These are phyloP conservation scores for Wallemia hederae DNA, from an alignment of 1,284 basidiomycete genomes.

Conservation along the genomic window DNA sequence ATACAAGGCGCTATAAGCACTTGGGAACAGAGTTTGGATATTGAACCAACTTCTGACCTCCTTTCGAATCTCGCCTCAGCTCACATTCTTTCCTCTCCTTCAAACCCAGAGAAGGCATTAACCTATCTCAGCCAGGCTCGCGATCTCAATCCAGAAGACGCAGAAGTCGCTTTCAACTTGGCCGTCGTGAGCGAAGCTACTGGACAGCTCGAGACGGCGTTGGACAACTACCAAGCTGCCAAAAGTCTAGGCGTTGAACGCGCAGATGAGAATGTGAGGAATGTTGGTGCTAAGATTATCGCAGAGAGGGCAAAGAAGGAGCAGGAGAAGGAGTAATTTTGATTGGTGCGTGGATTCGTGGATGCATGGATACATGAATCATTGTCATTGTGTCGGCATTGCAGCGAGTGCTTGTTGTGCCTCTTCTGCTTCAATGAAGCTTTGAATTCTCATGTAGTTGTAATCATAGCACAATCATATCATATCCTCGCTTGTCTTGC, in stretches of 20 bases:
- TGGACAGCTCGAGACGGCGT: neutral
- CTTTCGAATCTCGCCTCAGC: neutral
- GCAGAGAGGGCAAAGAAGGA: neutral
- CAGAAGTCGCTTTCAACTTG: neutral
- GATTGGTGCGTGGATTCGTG: too few relatives aligned
- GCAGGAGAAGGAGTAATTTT: neutral
- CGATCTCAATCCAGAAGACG: neutral
- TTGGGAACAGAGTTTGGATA: neutral
- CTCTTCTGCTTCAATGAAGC: too few relatives aligned
- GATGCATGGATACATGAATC: too few relatives aligned
- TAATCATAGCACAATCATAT: too few relatives aligned
- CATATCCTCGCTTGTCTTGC: too few relatives aligned
- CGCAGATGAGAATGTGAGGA: neutral
- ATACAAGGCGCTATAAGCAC: neutral
- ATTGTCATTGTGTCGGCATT: too few relatives aligned
- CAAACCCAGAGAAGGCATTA: neutral
- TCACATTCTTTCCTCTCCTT: neutral
- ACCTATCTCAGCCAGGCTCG: neutral
- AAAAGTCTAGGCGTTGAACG: neutral
- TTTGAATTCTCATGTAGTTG: too few relatives aligned
- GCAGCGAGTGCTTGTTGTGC: too few relatives aligned
- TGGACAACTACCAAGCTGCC: neutral
- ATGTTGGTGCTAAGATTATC: neutral
- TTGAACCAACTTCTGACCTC: neutral
- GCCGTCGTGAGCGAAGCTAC: neutral